Evolutionary conservation across 495 filamentous ascomycete species (phyloP), one percentile per base, ranked within the genome.

Genomic region (Mytilinidion resinicola): DNA sequence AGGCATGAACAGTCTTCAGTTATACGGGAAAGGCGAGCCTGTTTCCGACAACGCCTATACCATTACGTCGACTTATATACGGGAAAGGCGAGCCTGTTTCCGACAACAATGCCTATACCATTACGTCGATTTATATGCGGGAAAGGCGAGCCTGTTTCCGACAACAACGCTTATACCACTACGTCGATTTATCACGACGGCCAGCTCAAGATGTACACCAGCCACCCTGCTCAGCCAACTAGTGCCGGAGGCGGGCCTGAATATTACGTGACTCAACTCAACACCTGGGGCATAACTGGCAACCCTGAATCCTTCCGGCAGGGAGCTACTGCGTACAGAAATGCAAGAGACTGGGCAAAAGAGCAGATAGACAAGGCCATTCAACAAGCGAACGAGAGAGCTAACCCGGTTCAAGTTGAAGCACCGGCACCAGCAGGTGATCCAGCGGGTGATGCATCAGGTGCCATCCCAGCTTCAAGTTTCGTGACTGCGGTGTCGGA

Each of bases 251-350:
- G 59, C 36, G 55, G 47, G 55, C 67, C 70, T 7, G 68, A 70
- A 53, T 80, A 79, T 59, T 53, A 72, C 57, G 81, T 77, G 73
- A 73, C 62, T 35, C 58, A 74, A 47, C 14, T 77, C 12, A 30
- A 61, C 4, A 11, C 53, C 8, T 74, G 38, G 9, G 52, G 20
- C 0, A 63, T 78, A 67, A 72, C 62, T 0, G 65, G 52, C 17
- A 60, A 53, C 44, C 14, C 46, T 9, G 66, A 74, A 3, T 67
- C 42, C 0, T 76, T 72, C 42, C 55, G 64, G 21, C 4, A 72
- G 55, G 39, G 39, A 43, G 9, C 39, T n/a, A n/a, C n/a, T n/a
- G n/a, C n/a, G n/a, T n/a, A n/a, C n/a, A n/a, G n/a, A n/a, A n/a
- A n/a, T n/a, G 14, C 19, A 43, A 43, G 39, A 43, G 39, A 43